Conservation (phyloP, 164 flowering plant genomes). For the Liquidambar formosana region DNA sequence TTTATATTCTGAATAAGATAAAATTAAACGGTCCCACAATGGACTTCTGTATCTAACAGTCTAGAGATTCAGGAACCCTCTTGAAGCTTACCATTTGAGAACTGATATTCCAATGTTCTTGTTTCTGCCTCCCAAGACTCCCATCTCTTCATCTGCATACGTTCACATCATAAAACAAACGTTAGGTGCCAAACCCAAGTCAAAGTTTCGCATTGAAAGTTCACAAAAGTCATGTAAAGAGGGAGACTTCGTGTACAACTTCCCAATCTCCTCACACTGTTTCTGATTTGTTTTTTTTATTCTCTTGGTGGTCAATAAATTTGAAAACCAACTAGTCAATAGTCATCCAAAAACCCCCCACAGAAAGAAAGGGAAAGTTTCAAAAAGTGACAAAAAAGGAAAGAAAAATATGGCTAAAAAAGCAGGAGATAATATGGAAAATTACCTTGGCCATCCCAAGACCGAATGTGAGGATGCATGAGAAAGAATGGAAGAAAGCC, state of each 20-base stretch:
- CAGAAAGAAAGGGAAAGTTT: too few relatives aligned
- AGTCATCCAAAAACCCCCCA: too few relatives aligned
- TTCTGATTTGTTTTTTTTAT: not conserved
- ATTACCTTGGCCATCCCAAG: slow-evolving; percentile 68
- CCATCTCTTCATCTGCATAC: slow-evolving; percentile 60
- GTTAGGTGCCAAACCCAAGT: not conserved
- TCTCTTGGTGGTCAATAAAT: too few relatives aligned
- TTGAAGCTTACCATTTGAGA: slow-evolving; percentile 44
- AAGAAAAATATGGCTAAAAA: not conserved
- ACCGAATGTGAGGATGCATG: slow-evolving; percentile 49
- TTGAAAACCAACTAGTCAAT: too few relatives aligned
- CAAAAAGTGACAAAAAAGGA: not conserved
- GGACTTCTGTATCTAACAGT: too few relatives aligned
- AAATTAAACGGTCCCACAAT: too few relatives aligned
- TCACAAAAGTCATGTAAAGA: not conserved
- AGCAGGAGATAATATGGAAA: not conserved
- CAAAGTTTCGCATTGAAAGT: slow-evolving; percentile 3
- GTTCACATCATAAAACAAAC: not conserved
- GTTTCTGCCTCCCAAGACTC: slow-evolving; percentile 70
- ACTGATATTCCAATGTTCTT: slow-evolving; percentile 53
- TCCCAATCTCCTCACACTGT: not conserved
- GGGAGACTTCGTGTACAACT: too few relatives aligned
- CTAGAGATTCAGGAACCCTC: not conserved
- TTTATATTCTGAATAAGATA: too few relatives aligned
- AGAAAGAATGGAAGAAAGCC: slow-evolving; percentile 50